Conservation (phyloP, 495 filamentous ascomycete genomes). For the Trichoderma asperelloides region DNA sequence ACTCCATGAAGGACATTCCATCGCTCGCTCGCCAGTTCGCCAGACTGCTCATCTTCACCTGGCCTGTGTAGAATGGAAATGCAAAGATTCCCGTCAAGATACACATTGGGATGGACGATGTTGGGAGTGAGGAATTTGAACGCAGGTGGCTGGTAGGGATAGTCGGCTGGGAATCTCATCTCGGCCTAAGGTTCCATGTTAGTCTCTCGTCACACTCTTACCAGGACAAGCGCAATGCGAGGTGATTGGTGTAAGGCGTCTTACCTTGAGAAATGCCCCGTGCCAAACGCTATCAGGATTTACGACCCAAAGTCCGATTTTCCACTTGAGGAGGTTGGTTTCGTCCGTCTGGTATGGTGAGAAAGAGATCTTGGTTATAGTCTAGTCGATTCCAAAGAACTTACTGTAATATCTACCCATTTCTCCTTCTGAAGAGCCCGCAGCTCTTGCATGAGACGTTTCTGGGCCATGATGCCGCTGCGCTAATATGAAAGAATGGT, state of each 20-base stretch:
- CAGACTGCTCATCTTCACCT: constrained; percentile 85
- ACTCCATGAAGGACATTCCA: constrained; percentile 91
- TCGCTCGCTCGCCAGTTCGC: constrained; percentile 77
- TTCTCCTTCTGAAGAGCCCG: constrained; percentile 74
- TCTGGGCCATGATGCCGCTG: constrained; percentile 44
- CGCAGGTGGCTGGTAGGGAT: constrained; percentile 85
- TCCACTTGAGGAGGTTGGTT: constrained; percentile 77
- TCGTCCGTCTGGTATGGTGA: constrained; percentile 47
- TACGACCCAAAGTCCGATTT: constrained; percentile 78
- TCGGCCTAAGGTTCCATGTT: constrained; percentile 40
- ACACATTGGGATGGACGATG: constrained; percentile 86
- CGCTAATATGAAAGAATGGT: not conserved
- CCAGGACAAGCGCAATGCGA: not conserved
- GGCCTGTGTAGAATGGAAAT: constrained; percentile 94
- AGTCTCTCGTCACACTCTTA: constrained; percentile 5
- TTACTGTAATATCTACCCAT: constrained; percentile 79
- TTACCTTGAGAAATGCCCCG: constrained; percentile 77
- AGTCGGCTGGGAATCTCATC: constrained; percentile 82
- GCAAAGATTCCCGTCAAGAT: constrained; percentile 80
- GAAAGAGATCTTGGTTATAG: constrained; percentile 10
- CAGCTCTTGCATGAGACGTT: constrained; percentile 84
- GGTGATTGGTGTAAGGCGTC: constrained; percentile 10
- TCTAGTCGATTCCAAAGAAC: not conserved
- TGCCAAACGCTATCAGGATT: constrained; percentile 88
- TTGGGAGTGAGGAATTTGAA: constrained; percentile 79